These are phyloP conservation scores for Suillus occidentalis DNA, from an alignment of 768 basidiomycete species.

Conservation along the genomic window DNA sequence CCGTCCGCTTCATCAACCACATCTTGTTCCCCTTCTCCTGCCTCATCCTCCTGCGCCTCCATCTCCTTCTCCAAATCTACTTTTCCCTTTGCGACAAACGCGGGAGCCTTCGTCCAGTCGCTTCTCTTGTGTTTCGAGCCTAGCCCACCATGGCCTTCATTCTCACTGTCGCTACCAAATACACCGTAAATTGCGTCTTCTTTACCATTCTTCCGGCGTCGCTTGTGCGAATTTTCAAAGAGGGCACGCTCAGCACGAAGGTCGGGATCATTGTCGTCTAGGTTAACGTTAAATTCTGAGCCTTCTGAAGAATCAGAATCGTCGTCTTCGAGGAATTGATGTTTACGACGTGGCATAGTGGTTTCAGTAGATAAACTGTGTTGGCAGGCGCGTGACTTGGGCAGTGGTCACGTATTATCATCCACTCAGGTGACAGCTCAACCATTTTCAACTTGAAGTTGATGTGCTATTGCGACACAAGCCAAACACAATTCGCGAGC, in stretches of 20 bases:
- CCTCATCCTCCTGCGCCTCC: conserved; percentile 37
- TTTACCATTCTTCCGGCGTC: conserved; percentile 60
- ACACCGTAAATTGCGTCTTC: conserved; percentile 78
- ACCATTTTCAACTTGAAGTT: no score
- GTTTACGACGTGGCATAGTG: conserved; percentile 74
- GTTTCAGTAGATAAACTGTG: not conserved
- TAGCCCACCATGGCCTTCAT: conserved; percentile 43
- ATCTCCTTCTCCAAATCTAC: conserved; percentile 43
- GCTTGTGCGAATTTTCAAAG: conserved; percentile 80
- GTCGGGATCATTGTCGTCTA: conserved; percentile 56
- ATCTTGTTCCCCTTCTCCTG: conserved; percentile 35
- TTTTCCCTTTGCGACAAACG: conserved; percentile 64
- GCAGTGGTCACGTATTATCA: no score
- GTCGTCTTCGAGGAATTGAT: conserved; percentile 66
- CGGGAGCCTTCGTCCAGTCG: conserved; percentile 77
- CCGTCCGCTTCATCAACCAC: conserved; percentile 26
- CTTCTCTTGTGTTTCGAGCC: conserved; percentile 40
- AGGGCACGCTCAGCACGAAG: conserved; percentile 71
- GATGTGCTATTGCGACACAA: not conserved
- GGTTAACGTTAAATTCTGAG: conserved; percentile 52
- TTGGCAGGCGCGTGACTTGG: not conserved
- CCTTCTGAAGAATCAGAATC: conserved; percentile 70
- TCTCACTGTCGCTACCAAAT: conserved; percentile 71
- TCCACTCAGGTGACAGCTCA: not conserved
- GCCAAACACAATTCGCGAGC: not conserved